Conservation (phyloP, 371 early-diverging fungal genomes). For the Dichotomocladium elegans region DNA sequence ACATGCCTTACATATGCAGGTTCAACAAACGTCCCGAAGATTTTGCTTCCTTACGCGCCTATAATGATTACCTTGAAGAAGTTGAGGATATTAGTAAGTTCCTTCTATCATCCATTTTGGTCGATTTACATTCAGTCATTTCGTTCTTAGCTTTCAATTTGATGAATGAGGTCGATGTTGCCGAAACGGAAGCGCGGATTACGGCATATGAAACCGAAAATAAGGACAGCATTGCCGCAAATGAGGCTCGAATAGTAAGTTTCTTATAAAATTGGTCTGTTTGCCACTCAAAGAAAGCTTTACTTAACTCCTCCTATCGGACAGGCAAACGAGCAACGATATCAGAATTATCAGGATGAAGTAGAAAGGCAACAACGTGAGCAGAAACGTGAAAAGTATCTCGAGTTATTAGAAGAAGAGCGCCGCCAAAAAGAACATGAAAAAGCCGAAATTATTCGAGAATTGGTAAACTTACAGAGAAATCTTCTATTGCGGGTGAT, state of each 20-base stretch:
- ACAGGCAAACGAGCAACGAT: conserved; percentile 46
- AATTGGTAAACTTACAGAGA: conserved; percentile 48
- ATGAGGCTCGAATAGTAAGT: conserved; percentile 50
- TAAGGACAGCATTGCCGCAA: conserved; percentile 73
- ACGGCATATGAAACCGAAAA: conserved; percentile 78
- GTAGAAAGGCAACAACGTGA: conserved; percentile 45
- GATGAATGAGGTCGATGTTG: conserved; percentile 81
- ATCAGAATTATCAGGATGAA: conserved; percentile 35
- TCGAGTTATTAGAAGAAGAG: conserved; percentile 51
- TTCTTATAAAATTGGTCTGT: too few relatives aligned
- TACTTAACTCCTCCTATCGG: neutral
- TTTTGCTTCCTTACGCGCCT: conserved; percentile 71
- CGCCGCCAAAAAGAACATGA: conserved; percentile 39
- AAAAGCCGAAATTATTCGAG: conserved; percentile 47
- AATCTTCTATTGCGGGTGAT: neutral
- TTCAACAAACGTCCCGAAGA: conserved; percentile 93
- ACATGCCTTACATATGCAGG: too few relatives aligned
- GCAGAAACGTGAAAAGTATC: conserved; percentile 52
- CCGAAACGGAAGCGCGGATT: conserved; percentile 79
- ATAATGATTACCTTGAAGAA: conserved; percentile 90
- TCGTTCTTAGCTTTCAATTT: conserved; percentile 70
- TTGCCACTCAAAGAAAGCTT: neutral
- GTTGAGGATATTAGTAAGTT: conserved; percentile 83
- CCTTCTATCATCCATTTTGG: neutral
- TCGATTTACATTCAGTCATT: neutral